Evolutionary conservation across 2,329 filamentous ascomycete species (phyloP).

Genomic region (Pseudogymnoascus sp.): DNA sequence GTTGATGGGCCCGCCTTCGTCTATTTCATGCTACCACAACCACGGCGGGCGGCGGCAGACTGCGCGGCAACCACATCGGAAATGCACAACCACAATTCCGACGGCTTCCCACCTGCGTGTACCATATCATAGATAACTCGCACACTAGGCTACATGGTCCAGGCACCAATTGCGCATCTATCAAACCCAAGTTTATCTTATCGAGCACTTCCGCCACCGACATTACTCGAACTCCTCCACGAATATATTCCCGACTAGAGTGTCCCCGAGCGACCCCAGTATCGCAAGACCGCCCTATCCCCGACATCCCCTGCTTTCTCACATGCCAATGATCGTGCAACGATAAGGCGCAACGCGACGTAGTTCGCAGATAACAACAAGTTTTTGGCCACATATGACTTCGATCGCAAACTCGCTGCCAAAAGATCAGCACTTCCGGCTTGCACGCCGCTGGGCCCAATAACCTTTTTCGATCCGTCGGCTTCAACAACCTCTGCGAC

Average conservation of each 20-base stretch:
- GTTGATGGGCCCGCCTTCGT: slow-evolving; percentile 4
- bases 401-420: slow-evolving; percentile 6
- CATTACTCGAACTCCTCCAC: neutral
- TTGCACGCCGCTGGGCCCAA: neutral
- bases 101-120: neutral
- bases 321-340: slow-evolving; percentile 6
- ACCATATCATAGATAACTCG: neutral
- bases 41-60: slow-evolving; percentile 1
- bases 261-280: neutral
- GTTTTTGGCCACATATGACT: slow-evolving; percentile 5
- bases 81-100: slow-evolving; percentile 6
- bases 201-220: neutral
- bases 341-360: slow-evolving; percentile 10
- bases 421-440: neutral
- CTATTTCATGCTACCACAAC: slow-evolving; percentile 4
- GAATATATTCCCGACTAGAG: slow-evolving; percentile 2
- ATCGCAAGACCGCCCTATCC: neutral
- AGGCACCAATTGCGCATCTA: neutral
- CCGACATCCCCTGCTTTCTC: slow-evolving; percentile 5
- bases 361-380: neutral
- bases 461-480: neutral
- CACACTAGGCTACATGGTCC: neutral
- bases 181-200: neutral
- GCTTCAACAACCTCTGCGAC: neutral
- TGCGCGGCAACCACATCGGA: neutral